Conservation (phyloP, 2,329 filamentous ascomycete genomes). For the Penicillium sp. region DNA sequence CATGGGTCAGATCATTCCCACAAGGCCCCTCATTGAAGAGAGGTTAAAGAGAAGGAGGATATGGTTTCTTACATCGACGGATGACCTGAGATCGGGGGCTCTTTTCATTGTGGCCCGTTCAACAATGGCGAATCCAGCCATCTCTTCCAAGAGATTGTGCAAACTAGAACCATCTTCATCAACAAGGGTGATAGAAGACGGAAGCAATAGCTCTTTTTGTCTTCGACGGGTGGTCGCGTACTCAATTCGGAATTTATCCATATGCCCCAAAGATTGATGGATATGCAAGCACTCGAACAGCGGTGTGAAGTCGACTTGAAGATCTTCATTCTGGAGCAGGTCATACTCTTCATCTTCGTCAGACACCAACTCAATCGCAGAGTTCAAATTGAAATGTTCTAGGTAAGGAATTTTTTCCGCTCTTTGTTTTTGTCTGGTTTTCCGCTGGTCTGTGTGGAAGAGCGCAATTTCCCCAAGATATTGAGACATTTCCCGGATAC, state of each 20-base stretch:
- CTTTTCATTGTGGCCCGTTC: slow-evolving; percentile 90
- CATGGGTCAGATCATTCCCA: slow-evolving; percentile 12
- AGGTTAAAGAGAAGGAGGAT: slow-evolving; percentile 27
- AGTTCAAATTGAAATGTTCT: slow-evolving; percentile 85
- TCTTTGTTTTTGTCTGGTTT: slow-evolving; percentile 77
- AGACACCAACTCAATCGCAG: slow-evolving; percentile 89
- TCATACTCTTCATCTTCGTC: slow-evolving; percentile 97
- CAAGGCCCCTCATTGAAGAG: background rate
- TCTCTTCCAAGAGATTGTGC: slow-evolving; percentile 88
- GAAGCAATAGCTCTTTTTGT: slow-evolving; percentile 88
- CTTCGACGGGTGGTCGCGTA: slow-evolving; percentile 87
- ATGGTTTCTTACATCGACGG: slow-evolving; percentile 64
- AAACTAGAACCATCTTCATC: slow-evolving; percentile 81
- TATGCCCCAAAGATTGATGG: slow-evolving; percentile 88
- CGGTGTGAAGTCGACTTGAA: slow-evolving; percentile 91
- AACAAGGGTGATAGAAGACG: slow-evolving; percentile 69
- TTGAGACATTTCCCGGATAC: slow-evolving; percentile 92
- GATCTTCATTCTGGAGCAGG: slow-evolving; percentile 88
- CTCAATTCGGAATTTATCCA: slow-evolving; percentile 83
- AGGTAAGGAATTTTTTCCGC: slow-evolving; percentile 73
- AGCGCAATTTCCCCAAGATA: slow-evolving; percentile 95
- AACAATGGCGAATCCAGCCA: slow-evolving; percentile 94
- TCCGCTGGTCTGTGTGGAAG: slow-evolving; percentile 87
- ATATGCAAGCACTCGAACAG: slow-evolving; percentile 95
- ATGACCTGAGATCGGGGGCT: slow-evolving; percentile 75